A percentile compares a stretch with the other conserved stretches of the same genome.
These are phyloP conservation scores for Terana coerulea DNA, from an alignment of 768 basidiomycete genomes.

Conservation along the genomic window DNA sequence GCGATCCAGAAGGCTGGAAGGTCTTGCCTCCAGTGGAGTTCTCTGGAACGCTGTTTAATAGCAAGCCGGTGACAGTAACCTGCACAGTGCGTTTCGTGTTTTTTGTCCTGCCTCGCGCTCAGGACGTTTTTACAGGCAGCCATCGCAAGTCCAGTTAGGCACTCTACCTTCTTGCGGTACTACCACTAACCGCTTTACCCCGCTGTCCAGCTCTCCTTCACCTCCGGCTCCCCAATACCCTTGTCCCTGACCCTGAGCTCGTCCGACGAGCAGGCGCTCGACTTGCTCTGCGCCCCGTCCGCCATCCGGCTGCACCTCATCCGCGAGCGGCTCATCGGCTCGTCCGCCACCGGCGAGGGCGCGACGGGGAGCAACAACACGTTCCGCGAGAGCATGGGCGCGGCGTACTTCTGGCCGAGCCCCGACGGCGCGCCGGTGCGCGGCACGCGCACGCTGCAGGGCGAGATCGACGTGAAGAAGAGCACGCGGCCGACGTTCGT, in stretches of 20 bases:
- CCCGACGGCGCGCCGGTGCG: conserved; percentile 26
- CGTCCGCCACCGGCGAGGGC: conserved; percentile 40
- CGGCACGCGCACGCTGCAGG: conserved; percentile 38
- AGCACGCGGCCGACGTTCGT: conserved; percentile 39
- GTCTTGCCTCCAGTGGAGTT: conserved; percentile 28
- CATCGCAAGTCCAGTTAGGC: conserved; percentile 44
- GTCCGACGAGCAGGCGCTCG: conserved; percentile 44
- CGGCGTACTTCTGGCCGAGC: conserved; percentile 49
- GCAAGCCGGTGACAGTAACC: conserved; percentile 26
- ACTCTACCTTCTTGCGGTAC: background rate
- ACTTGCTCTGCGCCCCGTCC: conserved; percentile 40
- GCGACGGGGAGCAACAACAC: conserved; percentile 40
- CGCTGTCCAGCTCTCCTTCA: conserved; percentile 41
- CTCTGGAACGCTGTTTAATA: conserved; percentile 33
- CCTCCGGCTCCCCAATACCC: conserved; percentile 49
- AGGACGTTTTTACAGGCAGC: conserved; percentile 34
- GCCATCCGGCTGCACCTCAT: conserved; percentile 40
- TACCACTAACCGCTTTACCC: background rate
- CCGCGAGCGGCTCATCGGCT: conserved; percentile 46
- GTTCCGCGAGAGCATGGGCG: conserved; percentile 38
- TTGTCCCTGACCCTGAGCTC: conserved; percentile 44
- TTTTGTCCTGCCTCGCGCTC: background rate
- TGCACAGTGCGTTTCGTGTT: conserved; percentile 26
- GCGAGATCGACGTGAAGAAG: conserved; percentile 49
- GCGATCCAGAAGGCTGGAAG: conserved; percentile 39